Evolutionary conservation across 805 yeast species (phyloP).

Genomic region (Ogataea nakhonphanomensis): DNA sequence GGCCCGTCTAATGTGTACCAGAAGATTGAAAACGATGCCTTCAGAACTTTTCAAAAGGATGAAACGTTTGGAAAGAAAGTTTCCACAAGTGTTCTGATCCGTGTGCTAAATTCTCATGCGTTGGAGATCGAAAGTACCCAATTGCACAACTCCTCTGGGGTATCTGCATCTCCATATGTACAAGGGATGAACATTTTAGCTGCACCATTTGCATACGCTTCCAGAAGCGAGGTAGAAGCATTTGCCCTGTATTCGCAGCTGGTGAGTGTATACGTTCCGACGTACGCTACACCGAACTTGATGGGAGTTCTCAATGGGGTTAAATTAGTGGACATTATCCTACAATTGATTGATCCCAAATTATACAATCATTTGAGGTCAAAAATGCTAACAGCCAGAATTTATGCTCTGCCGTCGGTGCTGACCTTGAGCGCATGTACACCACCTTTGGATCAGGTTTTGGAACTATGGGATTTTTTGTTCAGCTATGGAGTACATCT

Average conservation of each 20-base stretch:
- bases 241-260: conserved; percentile 65
- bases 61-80: conserved; percentile 59
- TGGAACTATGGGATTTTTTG: conserved; percentile 83
- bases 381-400: conserved; percentile 73
- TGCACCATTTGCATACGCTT: conserved; percentile 77
- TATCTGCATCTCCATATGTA: conserved; percentile 58
- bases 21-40: conserved; percentile 82
- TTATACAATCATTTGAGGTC: conserved; percentile 56
- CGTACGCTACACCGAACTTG: conserved; percentile 71
- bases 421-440: conserved; percentile 85
- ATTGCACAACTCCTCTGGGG: conserved; percentile 1
- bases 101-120: conserved; percentile 75
- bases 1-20: conserved; percentile 60
- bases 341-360: conserved; percentile 70
- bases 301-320: conserved; percentile 81
- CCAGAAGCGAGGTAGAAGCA: conserved; percentile 83
- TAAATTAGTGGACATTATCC: conserved; percentile 66
- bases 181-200: conserved; percentile 87
- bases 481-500: conserved; percentile 89
- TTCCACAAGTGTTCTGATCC: conserved; percentile 60
- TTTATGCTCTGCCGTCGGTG: conserved; percentile 82
- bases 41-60: conserved; percentile 80
- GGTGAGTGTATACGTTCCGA: conserved; percentile 63
- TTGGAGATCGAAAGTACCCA: conserved; percentile 32
- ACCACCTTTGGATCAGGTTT: conserved; percentile 72